phyloP scores from a whole-genome alignment of 2,329 filamentous ascomycete genomes.

The Cyanodermella asteris region DNA sequence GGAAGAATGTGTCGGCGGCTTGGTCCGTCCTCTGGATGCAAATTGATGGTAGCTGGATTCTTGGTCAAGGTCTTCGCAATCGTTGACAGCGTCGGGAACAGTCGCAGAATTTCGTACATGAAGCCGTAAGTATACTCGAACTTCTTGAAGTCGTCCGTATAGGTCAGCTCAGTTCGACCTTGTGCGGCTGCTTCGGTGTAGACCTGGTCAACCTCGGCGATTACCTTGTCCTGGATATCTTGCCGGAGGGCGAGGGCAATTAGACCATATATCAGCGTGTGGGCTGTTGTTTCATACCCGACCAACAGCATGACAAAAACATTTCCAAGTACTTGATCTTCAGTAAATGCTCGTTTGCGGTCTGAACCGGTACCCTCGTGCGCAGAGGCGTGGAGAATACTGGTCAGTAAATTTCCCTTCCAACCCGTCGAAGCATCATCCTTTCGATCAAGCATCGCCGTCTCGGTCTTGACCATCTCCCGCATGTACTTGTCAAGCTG shows the following conservation, averaged over 20 bases:
- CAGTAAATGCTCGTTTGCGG: conserved; percentile 1
- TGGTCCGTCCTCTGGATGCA: not conserved
- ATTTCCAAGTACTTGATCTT: conserved; percentile 10
- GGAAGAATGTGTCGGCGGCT: conserved; percentile 1
- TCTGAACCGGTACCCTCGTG: not conserved
- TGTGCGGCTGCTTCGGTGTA: not conserved
- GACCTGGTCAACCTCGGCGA: conserved; percentile 1
- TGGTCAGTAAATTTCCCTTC: conserved; percentile 2
- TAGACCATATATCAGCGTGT: conserved; percentile 11
- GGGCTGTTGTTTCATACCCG: conserved; percentile 14
- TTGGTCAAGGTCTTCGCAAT: conserved; percentile 1
- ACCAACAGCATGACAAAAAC: conserved; percentile 13
- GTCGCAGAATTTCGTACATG: conserved; percentile 3
- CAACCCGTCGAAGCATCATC: not conserved
- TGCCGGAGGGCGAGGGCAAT: conserved; percentile 9
- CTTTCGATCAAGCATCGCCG: not conserved
- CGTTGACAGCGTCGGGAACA: not conserved
- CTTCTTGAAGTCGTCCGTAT: conserved; percentile 2
- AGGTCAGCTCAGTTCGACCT: too few species aligned
- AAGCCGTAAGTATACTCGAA: conserved; percentile 1
- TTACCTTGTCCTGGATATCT: conserved; percentile 1
- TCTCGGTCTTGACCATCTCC: conserved; percentile 1
- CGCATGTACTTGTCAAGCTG: conserved; percentile 3
- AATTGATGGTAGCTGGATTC: not conserved
- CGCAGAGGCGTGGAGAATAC: conserved; percentile 1